These are phyloP conservation scores for Primulina eburnea DNA, from an alignment of 257 asterid genomes.

Conservation along the genomic window DNA sequence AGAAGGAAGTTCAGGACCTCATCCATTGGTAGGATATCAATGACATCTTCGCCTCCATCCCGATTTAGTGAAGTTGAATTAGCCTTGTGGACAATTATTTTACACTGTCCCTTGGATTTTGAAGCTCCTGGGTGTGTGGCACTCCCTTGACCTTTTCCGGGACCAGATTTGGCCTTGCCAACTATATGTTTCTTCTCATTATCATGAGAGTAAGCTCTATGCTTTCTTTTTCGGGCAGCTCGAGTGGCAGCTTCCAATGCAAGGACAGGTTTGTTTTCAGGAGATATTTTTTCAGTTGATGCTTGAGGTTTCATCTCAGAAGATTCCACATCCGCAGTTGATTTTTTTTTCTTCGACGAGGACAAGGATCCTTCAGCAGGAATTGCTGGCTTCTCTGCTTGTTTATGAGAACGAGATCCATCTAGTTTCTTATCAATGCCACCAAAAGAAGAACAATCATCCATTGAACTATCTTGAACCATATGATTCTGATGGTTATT, in stretches of 20 bases:
- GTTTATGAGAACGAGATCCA: constrained; percentile 31
- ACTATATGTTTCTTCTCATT: constrained; percentile 43
- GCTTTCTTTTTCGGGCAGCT: constrained; percentile 50
- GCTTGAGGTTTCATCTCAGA: constrained; percentile 34
- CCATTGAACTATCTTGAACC: constrained; percentile 44
- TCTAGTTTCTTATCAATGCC: constrained; percentile 37
- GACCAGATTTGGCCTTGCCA: constrained; percentile 40
- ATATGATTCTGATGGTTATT: constrained; percentile 29
- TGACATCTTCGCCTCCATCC: constrained; percentile 30
- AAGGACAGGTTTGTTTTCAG: constrained; percentile 35
- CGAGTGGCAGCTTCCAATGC: constrained; percentile 38
- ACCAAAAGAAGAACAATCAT: constrained; percentile 37
- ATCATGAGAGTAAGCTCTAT: constrained; percentile 24
- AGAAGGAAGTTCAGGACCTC: constrained; percentile 44
- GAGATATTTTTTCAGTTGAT: constrained; percentile 36
- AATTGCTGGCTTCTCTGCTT: constrained; percentile 24
- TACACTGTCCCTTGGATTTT: constrained; percentile 42
- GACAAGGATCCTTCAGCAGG: constrained; percentile 36
- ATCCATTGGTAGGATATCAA: constrained; percentile 43
- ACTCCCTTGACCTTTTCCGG: constrained; percentile 34
- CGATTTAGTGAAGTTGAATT: constrained; percentile 28
- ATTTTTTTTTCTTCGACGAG: constrained; percentile 36
- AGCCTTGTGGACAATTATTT: constrained; percentile 32
- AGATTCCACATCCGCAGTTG: constrained; percentile 33
- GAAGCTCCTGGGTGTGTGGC: constrained; percentile 29